Evolutionary conservation across 805 yeast species (phyloP).

Genomic region (Hemisphaericaspora nanyangensis): DNA sequence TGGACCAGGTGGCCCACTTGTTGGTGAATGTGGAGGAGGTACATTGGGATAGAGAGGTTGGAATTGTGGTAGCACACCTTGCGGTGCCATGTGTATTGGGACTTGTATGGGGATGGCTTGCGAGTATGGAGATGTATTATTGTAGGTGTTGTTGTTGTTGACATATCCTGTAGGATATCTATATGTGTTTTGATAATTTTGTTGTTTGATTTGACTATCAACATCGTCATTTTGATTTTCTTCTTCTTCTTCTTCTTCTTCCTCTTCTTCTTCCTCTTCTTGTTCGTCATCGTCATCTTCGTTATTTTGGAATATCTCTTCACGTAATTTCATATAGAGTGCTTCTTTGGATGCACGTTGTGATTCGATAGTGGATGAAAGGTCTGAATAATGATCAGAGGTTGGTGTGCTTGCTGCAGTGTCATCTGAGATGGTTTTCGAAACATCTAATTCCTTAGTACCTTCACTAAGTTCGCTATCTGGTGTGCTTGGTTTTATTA

Average conservation of each 20-base stretch:
- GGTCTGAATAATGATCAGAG: constrained; percentile 6
- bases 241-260: constrained; percentile 7
- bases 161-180: constrained; percentile 4
- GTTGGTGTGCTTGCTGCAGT: constrained; percentile 4
- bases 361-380: constrained; percentile 19
- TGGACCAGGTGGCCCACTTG: not conserved
- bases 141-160: constrained; percentile 3
- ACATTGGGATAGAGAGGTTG: not conserved
- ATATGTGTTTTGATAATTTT: not conserved
- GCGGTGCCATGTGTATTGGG: not conserved
- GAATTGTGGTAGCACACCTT: not conserved
- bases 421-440: not conserved
- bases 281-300: constrained; percentile 13
- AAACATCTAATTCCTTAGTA: not conserved
- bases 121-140: not conserved
- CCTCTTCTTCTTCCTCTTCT: constrained; percentile 12
- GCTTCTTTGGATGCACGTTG: constrained; percentile 33
- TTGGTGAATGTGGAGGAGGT: not conserved
- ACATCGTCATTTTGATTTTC: constrained; percentile 5
- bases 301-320: constrained; percentile 29
- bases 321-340: constrained; percentile 35
- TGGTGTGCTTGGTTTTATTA: constrained; percentile 1
- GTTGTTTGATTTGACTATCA: not conserved
- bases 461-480: constrained; percentile 1
- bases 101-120: not conserved